Base-by-base conservation (phyloP, 2,329 filamentous ascomycete species). In the Tolypocladium cylindrosporum region DNA sequence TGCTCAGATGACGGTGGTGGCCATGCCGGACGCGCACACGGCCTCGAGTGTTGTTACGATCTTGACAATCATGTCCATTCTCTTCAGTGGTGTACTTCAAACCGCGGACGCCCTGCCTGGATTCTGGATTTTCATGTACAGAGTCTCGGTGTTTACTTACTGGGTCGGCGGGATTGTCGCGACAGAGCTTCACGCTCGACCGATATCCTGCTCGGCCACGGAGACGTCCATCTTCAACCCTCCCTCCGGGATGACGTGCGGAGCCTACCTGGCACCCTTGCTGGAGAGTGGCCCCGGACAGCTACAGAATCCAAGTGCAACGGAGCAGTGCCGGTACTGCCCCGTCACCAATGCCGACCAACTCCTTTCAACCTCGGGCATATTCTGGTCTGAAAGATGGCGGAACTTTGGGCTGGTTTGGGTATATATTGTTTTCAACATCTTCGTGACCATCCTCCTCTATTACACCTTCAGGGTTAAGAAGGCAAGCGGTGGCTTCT, bases 91-190 rank as follows among this genome's bases (percentile, higher is more conserved):
- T 67, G 86, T 90, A 4, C 72, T 90, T 57, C 83, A 86, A 60
- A 70, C 78, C 0, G 81, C 85, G 0, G 60, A 66, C 4, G 76
- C 78, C 0, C 75, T 91, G 1, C 87, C 88, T 0, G 78, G 82
- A 0, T 91, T 91, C 74, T 91, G 88, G 88, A 83, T 84, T 60
- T 90, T 89, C 74, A 90, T 90, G 87, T 74, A 90, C 70, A 79
- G 83, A 34, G 76, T 84, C 13, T 84, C 80, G 0, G 86, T 85
- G 0, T 85, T 89, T 59, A 88, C 84, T 0, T 90, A 89, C 70
- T 83, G 79, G 77, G 83, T 91, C 59, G 78, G 79, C 1, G 87
- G 84, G 13, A 86, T 91, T 70, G 78, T 89, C 2, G 77, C 84
- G 1, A 88, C 86, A 0, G 81, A 87, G 67, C 75, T 91, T 2